Conservation (phyloP, 2,329 filamentous ascomycete genomes). For the Aspergillus thermomutatus region DNA sequence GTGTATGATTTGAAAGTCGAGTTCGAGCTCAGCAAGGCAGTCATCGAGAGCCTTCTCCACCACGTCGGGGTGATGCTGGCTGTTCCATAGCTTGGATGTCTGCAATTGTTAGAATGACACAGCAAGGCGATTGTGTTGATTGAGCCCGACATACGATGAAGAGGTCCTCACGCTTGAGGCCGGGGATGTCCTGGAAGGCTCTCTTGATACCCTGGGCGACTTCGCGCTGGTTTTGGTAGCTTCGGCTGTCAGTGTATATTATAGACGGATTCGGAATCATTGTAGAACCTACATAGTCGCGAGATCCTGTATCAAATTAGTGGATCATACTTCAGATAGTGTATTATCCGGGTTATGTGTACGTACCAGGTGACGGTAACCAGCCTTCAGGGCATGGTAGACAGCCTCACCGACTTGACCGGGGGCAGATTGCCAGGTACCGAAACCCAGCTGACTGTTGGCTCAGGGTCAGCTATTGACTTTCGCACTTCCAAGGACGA, state of each 20-base stretch:
- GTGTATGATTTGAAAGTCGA: constrained; percentile 47
- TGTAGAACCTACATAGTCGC: constrained; percentile 33
- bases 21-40: constrained; percentile 50
- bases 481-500: background rate
- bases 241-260: constrained; percentile 7
- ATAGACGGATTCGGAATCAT: background rate
- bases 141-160: constrained; percentile 32
- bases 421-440: constrained; percentile 40
- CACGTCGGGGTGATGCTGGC: constrained; percentile 48
- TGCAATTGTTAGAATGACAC: constrained; percentile 4
- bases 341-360: background rate
- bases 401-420: constrained; percentile 39
- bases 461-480: background rate
- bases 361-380: constrained; percentile 39
- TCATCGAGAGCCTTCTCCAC: constrained; percentile 51
- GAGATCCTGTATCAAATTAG: constrained; percentile 30
- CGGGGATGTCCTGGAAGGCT: constrained; percentile 36
- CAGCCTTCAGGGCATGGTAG: constrained; percentile 38
- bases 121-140: background rate
- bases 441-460: constrained; percentile 37
- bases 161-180: constrained; percentile 40
- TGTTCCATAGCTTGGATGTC: constrained; percentile 63
- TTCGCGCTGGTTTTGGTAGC: constrained; percentile 39
- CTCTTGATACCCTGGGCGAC: constrained; percentile 33
- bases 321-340: background rate